A percentile compares a stretch with the other conserved stretches of the same genome.
Conservation (phyloP, 768 basidiomycete genomes). For the Phylloporus sp. region DNA sequence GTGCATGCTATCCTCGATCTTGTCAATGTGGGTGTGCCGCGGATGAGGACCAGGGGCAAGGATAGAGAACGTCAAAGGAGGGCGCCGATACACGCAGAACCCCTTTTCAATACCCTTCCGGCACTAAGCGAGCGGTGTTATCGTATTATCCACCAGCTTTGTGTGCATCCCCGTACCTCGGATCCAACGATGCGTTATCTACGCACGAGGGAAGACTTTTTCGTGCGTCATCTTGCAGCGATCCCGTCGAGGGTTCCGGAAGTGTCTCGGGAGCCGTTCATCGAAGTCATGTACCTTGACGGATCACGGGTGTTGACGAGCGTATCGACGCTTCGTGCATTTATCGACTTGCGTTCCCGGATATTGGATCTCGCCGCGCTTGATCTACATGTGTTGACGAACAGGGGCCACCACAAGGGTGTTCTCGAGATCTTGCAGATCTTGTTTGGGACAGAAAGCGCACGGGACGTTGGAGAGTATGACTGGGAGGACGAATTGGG, state of each 20-base stretch:
- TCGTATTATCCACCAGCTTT: slow-evolving; percentile 78
- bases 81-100: slow-evolving; percentile 32
- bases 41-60: slow-evolving; percentile 44
- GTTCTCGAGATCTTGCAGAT: slow-evolving; percentile 75
- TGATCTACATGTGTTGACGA: slow-evolving; percentile 83
- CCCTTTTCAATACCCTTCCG: slow-evolving; percentile 65
- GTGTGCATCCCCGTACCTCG: slow-evolving; percentile 80
- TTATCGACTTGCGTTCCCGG: slow-evolving; percentile 78
- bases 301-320: slow-evolving; percentile 67
- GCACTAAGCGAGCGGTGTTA: slow-evolving; percentile 84
- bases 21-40: slow-evolving; percentile 68
- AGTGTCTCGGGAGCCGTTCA: slow-evolving; percentile 43
- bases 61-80: slow-evolving; percentile 32
- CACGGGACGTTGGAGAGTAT: slow-evolving; percentile 36
- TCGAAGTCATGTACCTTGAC: slow-evolving; percentile 65
- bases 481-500: slow-evolving; percentile 39
- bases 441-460: slow-evolving; percentile 66
- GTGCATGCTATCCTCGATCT: slow-evolving; percentile 80
- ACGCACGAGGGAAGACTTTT: slow-evolving; percentile 85
- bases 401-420: slow-evolving; percentile 69
- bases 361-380: slow-evolving; percentile 84
- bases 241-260: slow-evolving; percentile 65
- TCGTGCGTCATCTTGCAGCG: slow-evolving; percentile 75
- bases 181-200: slow-evolving; percentile 81
- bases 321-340: slow-evolving; percentile 63